Evolutionary conservation across 1,284 basidiomycete species (phyloP), one percentile per base, ranked within the genome.

Genomic region (Rhodotorula sp.): DNA sequence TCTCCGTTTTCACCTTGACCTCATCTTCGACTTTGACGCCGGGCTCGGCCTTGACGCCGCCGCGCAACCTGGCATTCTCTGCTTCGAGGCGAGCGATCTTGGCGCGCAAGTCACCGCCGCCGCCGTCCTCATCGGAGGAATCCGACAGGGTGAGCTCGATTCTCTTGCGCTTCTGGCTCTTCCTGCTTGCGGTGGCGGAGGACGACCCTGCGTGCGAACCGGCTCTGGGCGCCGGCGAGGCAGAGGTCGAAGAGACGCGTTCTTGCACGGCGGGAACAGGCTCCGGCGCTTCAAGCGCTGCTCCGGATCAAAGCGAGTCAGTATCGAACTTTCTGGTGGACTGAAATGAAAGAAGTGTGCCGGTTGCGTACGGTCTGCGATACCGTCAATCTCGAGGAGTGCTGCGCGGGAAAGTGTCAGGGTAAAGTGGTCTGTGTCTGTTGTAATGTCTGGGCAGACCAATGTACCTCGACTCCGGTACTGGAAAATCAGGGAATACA

Each of bases 331-430:
- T 8, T 3, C 7, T 12, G 52, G 5, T 23, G 52, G 26, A 12
- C 23, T n/a, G 23, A 21, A 26, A 20, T 20, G 29, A 14, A 5
- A 29, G 29, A 29, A 29, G 29, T 29, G 5, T 34, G 34, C 34
- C 5, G 34, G 34, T 34, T 4, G 15, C 64, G 10, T 16, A 67
- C 65, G 49, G 12, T 70, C 54, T 23, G 70, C 58, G 31, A 73
- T 64, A 12, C 49, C 64, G 3, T 64, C 47, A 7, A 73, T 48
- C 61, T 73, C 72, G 48, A 73, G 66, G 18, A 73, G 64, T 6
- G 62, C 58, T 64, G 56, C 23, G 15, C 29, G 52, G 23, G n/a
- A 15, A 12, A 46, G 14, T 3, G 34, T 34, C 34, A 29, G 29
- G 29, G 29, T 29, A 29, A 29, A 29, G 29, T 29, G 29, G 29